Base-by-base conservation (phyloP, 2,329 filamentous ascomycete genomes). In the Pseudogymnoascus sp. region DNA sequence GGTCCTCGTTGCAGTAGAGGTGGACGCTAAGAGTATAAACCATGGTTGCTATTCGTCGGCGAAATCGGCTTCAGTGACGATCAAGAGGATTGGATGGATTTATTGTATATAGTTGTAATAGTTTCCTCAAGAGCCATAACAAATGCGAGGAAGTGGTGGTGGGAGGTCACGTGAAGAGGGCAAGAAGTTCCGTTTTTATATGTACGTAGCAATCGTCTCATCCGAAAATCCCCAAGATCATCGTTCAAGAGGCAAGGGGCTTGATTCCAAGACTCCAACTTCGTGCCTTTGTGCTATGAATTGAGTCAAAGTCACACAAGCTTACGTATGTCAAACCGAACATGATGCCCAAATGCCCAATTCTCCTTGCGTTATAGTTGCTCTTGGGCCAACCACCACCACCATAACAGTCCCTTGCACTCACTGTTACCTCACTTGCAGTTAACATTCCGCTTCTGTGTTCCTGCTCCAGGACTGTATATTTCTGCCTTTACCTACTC, bases 21-120 rank as follows among this genome's bases (percentile, higher is more conserved):
- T 88, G 85, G 59, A 88, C 85, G 68, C 86, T 84, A 68, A 88
- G 84, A 65, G 85, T 88, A 76, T 88, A 88, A 67, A 87, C 85
- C 84, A 87, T 87, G 9, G n/a, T 55, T 14, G 59, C 59, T 23
- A 33, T 38, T 45, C 33, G 59, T 45, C 9, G 33, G 11, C 33
- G 59, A 9, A 60, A 7, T 33, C n/a, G 45, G n/a, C 49, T 55
- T 33, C 33, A 55, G 9, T 55, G 49, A 21, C n/a, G n/a, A 55
- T 33, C 18, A 14, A 18, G 5, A 33, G 25, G 49, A 55, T 8
- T 21, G n/a, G 11, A 55, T 55, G 49, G 8, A 18, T 55, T 55
- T 33, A 33, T 18, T 3, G 7, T 28, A 49, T 55, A 33, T 18
- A 33, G 49, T 18, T 33, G 49, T 21, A 55, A 33, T 55, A 18